Percentiles rank a stretch among this genome's conserved stretches.
Evolutionary conservation across 441 rosid genomes (phyloP).

Genomic region (Euphorbia schlechtendalii): DNA sequence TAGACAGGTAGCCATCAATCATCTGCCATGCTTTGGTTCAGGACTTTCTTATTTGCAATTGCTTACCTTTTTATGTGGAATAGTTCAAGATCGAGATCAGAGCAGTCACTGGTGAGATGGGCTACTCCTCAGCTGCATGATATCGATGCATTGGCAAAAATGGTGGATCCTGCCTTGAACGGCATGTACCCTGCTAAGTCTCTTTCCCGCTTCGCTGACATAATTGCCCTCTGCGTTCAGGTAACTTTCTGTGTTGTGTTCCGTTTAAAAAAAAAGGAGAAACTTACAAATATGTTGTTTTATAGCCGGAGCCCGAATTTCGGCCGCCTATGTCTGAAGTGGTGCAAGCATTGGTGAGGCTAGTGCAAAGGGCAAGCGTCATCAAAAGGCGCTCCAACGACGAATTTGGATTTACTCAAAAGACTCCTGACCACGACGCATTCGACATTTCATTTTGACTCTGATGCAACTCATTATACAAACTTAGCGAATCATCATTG

Average conservation of each 20-base stretch:
- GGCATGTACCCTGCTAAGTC: slow-evolving; percentile 99
- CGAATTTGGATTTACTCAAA: slow-evolving; percentile 73
- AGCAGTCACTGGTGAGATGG: slow-evolving; percentile 97
- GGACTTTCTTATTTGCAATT: slow-evolving; percentile 1
- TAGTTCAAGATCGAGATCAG: slow-evolving; percentile 78
- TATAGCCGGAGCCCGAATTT: slow-evolving; percentile 92
- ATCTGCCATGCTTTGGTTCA: slow-evolving; percentile 9
- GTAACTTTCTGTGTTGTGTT: slow-evolving; percentile 26
- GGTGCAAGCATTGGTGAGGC: slow-evolving; percentile 83
- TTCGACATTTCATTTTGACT: slow-evolving; percentile 46
- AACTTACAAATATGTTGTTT: neutral
- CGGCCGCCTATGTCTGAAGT: slow-evolving; percentile 99
- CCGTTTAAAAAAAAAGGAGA: neutral
- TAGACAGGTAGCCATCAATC: slow-evolving; percentile 59
- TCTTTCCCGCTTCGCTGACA: slow-evolving; percentile 93
- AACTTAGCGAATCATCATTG: slow-evolving; percentile 2
- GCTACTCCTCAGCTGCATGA: slow-evolving; percentile 97
- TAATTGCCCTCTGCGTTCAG: slow-evolving; percentile 93
- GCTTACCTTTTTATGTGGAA: neutral
- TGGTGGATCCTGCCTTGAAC: slow-evolving; percentile 89
- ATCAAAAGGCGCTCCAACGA: slow-evolving; percentile 78
- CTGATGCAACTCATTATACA: slow-evolving; percentile 15
- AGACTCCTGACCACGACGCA: slow-evolving; percentile 80
- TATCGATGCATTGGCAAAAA: slow-evolving; percentile 87
- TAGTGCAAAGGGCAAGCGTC: slow-evolving; percentile 87